A percentile compares a stretch with the other conserved stretches of the same genome.
These are phyloP conservation scores for Penicillium canariense DNA, from an alignment of 495 filamentous ascomycete species.

Conservation along the genomic window DNA sequence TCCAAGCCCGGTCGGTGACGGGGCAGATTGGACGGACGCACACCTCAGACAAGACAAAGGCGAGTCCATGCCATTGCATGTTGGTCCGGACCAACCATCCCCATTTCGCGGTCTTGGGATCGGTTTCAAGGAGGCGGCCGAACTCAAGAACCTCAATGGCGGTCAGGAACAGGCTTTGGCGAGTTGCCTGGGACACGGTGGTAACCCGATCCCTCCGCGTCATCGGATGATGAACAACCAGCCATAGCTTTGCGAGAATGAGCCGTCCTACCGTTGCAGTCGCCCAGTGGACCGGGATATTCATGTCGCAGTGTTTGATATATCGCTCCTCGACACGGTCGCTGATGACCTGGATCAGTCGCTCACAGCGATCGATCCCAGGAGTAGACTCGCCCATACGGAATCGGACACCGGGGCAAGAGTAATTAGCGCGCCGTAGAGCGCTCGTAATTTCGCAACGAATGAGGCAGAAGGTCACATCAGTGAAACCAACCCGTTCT, in stretches of 20 bases:
- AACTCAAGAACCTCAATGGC: slow-evolving; percentile 78
- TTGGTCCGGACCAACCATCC: slow-evolving; percentile 82
- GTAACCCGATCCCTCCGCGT: slow-evolving; percentile 37
- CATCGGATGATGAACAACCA: slow-evolving; percentile 61
- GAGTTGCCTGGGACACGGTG: slow-evolving; percentile 54
- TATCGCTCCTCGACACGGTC: slow-evolving; percentile 60
- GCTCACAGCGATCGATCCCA: slow-evolving; percentile 52
- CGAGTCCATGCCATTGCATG: slow-evolving; percentile 80
- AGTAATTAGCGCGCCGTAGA: slow-evolving; percentile 42
- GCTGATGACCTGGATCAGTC: slow-evolving; percentile 62
- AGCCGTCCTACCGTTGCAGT: slow-evolving; percentile 64
- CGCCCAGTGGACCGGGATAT: slow-evolving; percentile 68
- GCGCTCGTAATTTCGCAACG: slow-evolving; percentile 58
- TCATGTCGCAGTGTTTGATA: slow-evolving; percentile 51
- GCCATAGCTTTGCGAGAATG: slow-evolving; percentile 67
- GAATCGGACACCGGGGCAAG: slow-evolving; percentile 26
- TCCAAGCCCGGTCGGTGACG: slow-evolving; percentile 79
- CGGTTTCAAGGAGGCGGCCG: slow-evolving; percentile 58
- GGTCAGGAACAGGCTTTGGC: slow-evolving; percentile 71
- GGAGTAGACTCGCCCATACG: slow-evolving; percentile 19
- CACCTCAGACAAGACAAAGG: slow-evolving; percentile 71
- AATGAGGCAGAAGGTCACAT: slow-evolving; percentile 77
- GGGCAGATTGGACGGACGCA: slow-evolving; percentile 66
- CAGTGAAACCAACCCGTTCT: slow-evolving; percentile 62
- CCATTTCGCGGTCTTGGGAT: slow-evolving; percentile 64